Evolutionary conservation across 176 grass and related monocot genomes (phyloP).

Genomic region (Poa annua): DNA sequence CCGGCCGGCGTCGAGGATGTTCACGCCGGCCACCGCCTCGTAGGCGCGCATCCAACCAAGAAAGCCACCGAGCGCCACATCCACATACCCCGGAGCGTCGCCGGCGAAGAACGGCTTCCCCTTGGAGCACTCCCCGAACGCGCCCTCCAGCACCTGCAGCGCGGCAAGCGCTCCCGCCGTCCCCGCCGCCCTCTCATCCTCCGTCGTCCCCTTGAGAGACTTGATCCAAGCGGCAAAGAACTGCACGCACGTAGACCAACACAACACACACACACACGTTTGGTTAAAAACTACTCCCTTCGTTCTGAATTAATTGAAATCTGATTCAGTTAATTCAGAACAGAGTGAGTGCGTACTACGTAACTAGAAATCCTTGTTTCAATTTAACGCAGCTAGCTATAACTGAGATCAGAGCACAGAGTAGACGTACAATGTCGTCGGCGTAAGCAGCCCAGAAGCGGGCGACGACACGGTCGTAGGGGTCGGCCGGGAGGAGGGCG

Average conservation of each 20-base stretch:
- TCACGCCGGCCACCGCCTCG: constrained; percentile 8
- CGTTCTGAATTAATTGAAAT: too few relatives aligned
- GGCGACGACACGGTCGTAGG: constrained; percentile 51
- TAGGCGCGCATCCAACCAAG: constrained; percentile 13
- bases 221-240: background rate
- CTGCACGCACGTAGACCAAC: background rate
- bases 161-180: background rate
- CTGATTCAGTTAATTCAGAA: too few relatives aligned
- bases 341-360: too few relatives aligned
- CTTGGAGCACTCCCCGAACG: background rate
- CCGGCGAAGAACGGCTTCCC: background rate
- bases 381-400: too few relatives aligned
- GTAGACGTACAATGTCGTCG: constrained; percentile 42
- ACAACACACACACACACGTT: too few relatives aligned
- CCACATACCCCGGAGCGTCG: constrained; percentile 29
- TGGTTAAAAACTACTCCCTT: too few relatives aligned
- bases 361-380: too few relatives aligned
- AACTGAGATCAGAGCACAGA: background rate
- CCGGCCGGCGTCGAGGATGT: constrained; percentile 39
- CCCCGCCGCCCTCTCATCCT: background rate
- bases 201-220: background rate
- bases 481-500: constrained; percentile 43
- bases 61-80: constrained; percentile 19
- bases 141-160: background rate
- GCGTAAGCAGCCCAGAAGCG: constrained; percentile 60